Evolutionary conservation across 495 filamentous ascomycete genomes (phyloP), one percentile per base, ranked within the genome.

Genomic region (Acidomyces sp.): DNA sequence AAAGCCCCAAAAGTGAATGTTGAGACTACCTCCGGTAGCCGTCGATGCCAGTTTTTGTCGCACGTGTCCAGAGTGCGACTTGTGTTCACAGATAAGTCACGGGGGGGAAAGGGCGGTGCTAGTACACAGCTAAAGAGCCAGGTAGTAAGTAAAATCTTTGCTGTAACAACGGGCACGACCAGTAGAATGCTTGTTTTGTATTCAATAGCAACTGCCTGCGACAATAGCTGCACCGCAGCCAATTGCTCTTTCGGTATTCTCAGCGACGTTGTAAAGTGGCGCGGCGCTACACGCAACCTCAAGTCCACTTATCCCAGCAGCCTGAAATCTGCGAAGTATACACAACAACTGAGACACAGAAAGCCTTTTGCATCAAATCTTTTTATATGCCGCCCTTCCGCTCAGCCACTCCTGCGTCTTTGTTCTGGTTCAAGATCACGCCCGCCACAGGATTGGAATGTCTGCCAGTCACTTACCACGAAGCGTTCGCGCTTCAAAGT

Each of bases 131-230:
- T 45, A 41, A 41, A 44, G 23, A 45, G 46, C n/a, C 29, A 35
- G 31, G 21, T 23, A 25, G 13, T 1, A 10, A 16, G 13, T n/a
- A n/a, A n/a, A n/a, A n/a, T 24, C 36, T 19, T 18, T 26, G 24
- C 34, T 11, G 23, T 39, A 21, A 35, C 42, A 45, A 38, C 46
- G 37, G 38, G 48, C 43, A 46, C 48, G 38, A 51, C 48, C 48
- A 22, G 18, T 25, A 28, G 39, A 48, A n/a, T 25, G 29, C 13
- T 12, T 21, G 21, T 41, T 37, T 39, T 46, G 41, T 46, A 49
- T 51, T 51, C 42, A 51, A 51, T 34, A 46, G 38, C 41, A 34
- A 22, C n/a, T 27, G 26, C 17, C 48, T 46, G 42, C 24, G 38
- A 51, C 48, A 51, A 51, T 39, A 51, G 42, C 43, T 34, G 42